Evolutionary conservation across 176 grass and related monocot species (phyloP), one percentile per base, ranked within the genome.

Genomic region (Tillandsia leiboldiana): DNA sequence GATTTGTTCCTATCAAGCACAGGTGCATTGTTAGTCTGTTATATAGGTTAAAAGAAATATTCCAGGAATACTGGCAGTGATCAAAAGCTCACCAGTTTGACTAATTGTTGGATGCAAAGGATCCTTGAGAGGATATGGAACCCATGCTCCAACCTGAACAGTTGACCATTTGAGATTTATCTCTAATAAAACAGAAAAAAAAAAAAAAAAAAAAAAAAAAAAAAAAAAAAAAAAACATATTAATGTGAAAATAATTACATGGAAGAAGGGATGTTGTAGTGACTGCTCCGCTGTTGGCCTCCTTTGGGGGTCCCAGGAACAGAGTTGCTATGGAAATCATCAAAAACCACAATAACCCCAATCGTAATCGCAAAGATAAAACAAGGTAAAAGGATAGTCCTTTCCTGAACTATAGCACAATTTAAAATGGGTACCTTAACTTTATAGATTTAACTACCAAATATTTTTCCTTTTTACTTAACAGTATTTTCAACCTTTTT

Each of bases 221-320:
- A 51, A 33, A 50, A n/a, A 72, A 54, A 72, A 54, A 56, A 63
- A 48, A 63, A 72, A 8, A 71, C 3, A 80, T 27, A 4, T 51
- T 17, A 70, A 69, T 58, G 53, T 33, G 42, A 14, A 77, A 66
- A 70, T 48, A 23, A 73, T 69, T 96, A 96, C 91, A 75, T 91
- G 85, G 82, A 96, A 96, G 82, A 91, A 96, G 22, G 91, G 85
- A 67, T 96, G 91, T 0, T 88, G 88, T 74, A 96, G 74, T 70
- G 80, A 71, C 82, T 96, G 88, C 75, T 96, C 91, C 51, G 85
- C 88, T 56, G 80, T 91, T 80, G 91, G 88, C 78, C 91, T 88
- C 68, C 78, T 88, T 73, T 12, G 77, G 9, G 85, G 91, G 82
- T 96, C 87, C 91, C 91, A 96, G 56, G 88, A 96, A 53, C 91